Percentiles rank a stretch among this genome's conserved stretches.
Conservation (phyloP, 352 stramenopile genomes). For the Phytophthora gonapodyides region DNA sequence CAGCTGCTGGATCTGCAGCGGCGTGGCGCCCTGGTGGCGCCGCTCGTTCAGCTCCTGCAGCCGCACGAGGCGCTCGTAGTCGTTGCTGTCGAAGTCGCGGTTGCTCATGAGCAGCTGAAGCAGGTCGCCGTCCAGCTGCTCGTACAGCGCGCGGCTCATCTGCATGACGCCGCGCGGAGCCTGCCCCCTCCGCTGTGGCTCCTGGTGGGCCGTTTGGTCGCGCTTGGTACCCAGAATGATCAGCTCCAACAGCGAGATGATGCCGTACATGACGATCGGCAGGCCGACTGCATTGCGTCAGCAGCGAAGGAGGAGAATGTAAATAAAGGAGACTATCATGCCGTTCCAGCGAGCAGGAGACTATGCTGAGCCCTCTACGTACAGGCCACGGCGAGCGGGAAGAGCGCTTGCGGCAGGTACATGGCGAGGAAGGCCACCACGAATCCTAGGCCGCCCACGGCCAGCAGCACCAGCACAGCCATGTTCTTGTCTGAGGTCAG, state of each 20-base stretch:
- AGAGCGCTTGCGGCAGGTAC: slow-evolving; percentile 27
- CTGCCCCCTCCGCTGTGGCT: slow-evolving; percentile 11
- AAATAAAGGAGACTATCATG: neutral
- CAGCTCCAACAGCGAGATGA: slow-evolving; percentile 55
- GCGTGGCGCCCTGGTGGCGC: slow-evolving; percentile 53
- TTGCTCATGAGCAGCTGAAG: slow-evolving; percentile 68
- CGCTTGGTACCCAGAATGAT: slow-evolving; percentile 36
- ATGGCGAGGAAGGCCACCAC: slow-evolving; percentile 27
- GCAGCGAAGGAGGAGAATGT: too few species aligned
- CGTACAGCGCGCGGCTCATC: slow-evolving; percentile 68
- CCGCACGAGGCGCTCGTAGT: slow-evolving; percentile 75
- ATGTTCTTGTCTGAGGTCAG: slow-evolving; percentile 14
- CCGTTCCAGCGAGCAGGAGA: neutral
- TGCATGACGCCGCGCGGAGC: slow-evolving; percentile 45
- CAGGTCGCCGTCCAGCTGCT: slow-evolving; percentile 66
- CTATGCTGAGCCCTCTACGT: slow-evolving; percentile 10
- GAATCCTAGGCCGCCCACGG: slow-evolving; percentile 13
- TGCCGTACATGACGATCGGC: slow-evolving; percentile 54
- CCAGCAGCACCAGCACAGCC: slow-evolving; percentile 18
- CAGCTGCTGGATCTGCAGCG: slow-evolving; percentile 63
- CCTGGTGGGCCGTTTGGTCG: slow-evolving; percentile 7
- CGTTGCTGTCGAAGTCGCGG: slow-evolving; percentile 70
- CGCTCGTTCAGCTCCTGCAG: slow-evolving; percentile 64
- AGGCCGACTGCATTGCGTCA: slow-evolving; percentile 38
- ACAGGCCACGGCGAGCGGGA: slow-evolving; percentile 38